Evolutionary conservation across 2,329 filamentous ascomycete species (phyloP).

Genomic region (Cryphonectria japonica): DNA sequence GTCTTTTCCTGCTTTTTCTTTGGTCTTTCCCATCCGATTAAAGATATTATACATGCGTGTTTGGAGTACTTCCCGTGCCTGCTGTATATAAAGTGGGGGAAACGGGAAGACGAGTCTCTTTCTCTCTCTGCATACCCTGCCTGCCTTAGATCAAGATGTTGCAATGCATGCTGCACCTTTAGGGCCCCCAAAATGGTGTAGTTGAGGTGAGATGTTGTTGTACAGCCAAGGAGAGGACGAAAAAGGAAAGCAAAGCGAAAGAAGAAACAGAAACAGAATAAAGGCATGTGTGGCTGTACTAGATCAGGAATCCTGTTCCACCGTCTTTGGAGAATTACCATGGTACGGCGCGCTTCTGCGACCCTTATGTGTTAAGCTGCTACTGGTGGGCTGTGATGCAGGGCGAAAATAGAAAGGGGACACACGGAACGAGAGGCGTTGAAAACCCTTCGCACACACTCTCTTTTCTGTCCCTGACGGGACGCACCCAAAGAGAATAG

Average conservation of each 20-base stretch:
- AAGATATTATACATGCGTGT: not conserved
- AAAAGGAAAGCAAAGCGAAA: not conserved
- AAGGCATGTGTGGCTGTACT: not conserved
- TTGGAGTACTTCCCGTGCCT: not conserved
- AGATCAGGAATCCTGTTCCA: not conserved
- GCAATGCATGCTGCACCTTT: not conserved
- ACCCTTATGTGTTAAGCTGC: not conserved
- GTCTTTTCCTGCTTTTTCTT: not conserved
- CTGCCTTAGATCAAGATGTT: not conserved
- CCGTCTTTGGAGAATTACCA: not conserved
- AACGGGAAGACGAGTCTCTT: not conserved
- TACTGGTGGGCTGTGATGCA: not conserved
- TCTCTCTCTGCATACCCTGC: not conserved
- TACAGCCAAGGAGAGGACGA: not conserved
- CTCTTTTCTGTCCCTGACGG: not conserved
- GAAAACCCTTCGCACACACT: not conserved
- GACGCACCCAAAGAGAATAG: not conserved
- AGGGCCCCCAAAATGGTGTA: not conserved
- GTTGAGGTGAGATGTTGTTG: not conserved
- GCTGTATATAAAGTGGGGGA: not conserved
- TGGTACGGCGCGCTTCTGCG: not conserved
- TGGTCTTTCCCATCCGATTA: not conserved
- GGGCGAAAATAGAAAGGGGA: no score
- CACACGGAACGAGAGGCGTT: no score
- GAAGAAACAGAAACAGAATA: no score